Percentiles rank a stretch among this genome's conserved stretches.
Evolutionary conservation across 208 protist species (phyloP).

Genomic region (Lotmaria passim): DNA sequence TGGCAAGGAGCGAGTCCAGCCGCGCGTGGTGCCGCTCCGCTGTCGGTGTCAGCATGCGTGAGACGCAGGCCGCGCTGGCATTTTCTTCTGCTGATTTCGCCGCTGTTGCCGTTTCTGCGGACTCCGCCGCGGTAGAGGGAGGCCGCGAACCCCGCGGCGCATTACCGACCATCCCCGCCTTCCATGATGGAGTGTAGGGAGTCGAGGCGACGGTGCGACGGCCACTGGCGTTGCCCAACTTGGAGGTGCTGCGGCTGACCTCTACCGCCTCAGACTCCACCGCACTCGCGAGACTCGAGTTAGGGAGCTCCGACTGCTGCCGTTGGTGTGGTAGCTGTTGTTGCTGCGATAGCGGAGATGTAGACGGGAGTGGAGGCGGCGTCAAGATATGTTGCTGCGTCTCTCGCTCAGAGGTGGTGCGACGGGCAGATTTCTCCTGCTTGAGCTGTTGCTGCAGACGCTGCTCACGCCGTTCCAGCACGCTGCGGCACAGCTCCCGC

Average conservation of each 20-base stretch:
- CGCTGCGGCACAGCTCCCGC: conserved; percentile 9
- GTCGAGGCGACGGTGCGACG: background rate
- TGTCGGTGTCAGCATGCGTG: background rate
- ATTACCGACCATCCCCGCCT: background rate
- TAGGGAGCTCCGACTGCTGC: background rate
- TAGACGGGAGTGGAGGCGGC: background rate
- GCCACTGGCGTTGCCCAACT: background rate
- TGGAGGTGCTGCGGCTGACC: conserved; percentile 1
- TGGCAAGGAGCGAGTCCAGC: background rate
- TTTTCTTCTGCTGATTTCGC: background rate
- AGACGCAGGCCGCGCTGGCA: background rate
- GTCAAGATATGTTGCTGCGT: conserved; percentile 4
- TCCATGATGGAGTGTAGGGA: background rate
- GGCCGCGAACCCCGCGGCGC: background rate
- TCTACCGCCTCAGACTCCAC: background rate
- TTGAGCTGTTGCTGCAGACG: conserved; percentile 11
- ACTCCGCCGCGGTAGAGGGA: background rate
- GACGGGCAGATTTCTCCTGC: background rate
- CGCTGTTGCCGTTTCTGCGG: background rate
- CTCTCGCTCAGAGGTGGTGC: background rate
- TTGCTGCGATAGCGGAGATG: background rate
- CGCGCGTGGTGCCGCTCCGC: background rate
- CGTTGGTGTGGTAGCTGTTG: background rate
- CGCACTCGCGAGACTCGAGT: background rate
- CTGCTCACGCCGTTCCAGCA: conserved; percentile 19